Evolutionary conservation across 768 basidiomycete genomes (phyloP), one percentile per base, ranked within the genome.

Genomic region (Fomitopsis serialis): DNA sequence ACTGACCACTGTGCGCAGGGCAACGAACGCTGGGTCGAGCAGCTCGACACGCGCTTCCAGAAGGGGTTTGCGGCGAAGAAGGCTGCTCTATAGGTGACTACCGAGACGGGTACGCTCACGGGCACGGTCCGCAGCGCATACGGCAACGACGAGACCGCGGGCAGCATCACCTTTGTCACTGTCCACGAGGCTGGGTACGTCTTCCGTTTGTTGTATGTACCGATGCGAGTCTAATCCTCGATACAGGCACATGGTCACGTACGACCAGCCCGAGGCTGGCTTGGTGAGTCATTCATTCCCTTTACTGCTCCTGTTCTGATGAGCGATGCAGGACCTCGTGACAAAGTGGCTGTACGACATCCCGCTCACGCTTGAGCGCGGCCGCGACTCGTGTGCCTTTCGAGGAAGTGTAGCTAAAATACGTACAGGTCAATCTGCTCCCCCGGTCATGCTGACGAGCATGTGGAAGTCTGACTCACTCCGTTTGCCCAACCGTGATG

Each of bases 201-300:
- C 37, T 34, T 24, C 29, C 11, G n/a, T 22, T 21, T 40, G 40
- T 2, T 19, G 21, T 23, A 1, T 37, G n/a, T n/a, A n/a, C n/a
- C 15, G 37, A 17, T 29, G 37, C 23, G 35, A 27, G 7, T 25
- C 11, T 29, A 48, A 54, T 49, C 52, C 25, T n/a, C 47, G 46
- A 51, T 54, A 6, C 60, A 90, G 89, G 34, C 90, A 92, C 66
- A 89, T 93, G 92, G 91, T 91, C 8, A 92, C 93, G 4, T 85
- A 78, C 63, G 92, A 98, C 69, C 92, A 95, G 64, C 88, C 93
- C 1, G 88, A 90, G 62, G 93, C 85, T 37, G 82, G 92, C 43
- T 71, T 92, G 65, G 92, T 87, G 61, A 46, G 84, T 65, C n/a
- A n/a, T n/a, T n/a, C 24, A 22, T n/a, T 32, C 40, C 9, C 29